phyloP scores from a whole-genome alignment of 768 basidiomycete genomes.

The Leccinum uliginosum region DNA sequence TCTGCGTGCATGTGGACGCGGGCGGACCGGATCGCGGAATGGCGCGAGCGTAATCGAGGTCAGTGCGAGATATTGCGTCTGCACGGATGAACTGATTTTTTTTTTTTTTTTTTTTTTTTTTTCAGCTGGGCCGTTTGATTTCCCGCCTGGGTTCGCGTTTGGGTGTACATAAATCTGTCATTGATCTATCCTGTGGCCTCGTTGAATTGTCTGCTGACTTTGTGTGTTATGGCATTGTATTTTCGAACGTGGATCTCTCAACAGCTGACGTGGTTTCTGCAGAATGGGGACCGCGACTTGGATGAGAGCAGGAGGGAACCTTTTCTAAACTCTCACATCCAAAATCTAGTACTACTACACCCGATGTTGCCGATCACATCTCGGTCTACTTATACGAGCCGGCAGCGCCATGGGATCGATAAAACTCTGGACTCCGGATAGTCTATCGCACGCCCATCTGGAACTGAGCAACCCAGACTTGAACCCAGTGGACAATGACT shows the following conservation, averaged over 20 bases:
- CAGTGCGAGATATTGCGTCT: neutral
- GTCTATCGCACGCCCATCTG: neutral
- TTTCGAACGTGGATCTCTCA: neutral
- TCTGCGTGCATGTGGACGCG: neutral
- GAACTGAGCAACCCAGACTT: neutral
- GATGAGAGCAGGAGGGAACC: neutral
- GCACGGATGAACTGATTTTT: neutral
- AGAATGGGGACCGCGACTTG: neutral
- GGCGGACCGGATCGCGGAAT: conserved; percentile 4
- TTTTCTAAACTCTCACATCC: neutral
- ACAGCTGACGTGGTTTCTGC: neutral
- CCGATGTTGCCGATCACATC: neutral
- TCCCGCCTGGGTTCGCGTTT: neutral
- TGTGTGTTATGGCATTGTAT: neutral
- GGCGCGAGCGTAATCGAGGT: conserved; percentile 12
- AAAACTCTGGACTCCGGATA: no score
- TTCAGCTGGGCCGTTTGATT: conserved; percentile 13
- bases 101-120: neutral
- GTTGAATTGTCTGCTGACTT: neutral
- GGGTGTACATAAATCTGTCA: neutral
- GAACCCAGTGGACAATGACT: no score
- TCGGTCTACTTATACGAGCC: neutral
- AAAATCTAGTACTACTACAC: neutral
- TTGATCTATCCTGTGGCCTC: neutral
- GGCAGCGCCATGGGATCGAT: neutral